phyloP scores from a whole-genome alignment of 1,139 yeast genomes.

The Scheffersomyces quercinus region DNA sequence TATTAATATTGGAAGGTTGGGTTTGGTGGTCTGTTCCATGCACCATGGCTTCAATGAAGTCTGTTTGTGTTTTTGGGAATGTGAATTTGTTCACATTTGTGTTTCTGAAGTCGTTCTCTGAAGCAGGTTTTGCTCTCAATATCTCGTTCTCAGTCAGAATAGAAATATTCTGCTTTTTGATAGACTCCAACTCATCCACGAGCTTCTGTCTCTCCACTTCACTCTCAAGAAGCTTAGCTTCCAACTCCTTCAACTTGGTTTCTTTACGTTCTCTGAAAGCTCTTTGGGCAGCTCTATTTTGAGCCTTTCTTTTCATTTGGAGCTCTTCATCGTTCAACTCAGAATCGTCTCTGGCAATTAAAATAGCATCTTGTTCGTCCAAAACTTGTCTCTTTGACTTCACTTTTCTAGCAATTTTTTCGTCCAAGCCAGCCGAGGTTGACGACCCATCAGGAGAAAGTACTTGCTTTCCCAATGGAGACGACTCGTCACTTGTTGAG shows the following conservation, averaged over 20 bases:
- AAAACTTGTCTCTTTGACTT: slow-evolving; percentile 26
- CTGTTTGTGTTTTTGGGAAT: slow-evolving; percentile 39
- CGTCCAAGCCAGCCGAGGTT: background rate
- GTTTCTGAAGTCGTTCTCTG: slow-evolving; percentile 13
- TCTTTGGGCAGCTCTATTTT: slow-evolving; percentile 86
- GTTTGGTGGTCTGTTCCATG: slow-evolving; percentile 20
- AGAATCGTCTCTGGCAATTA: slow-evolving; percentile 42
- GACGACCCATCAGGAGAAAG: background rate
- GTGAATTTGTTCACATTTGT: slow-evolving; percentile 19
- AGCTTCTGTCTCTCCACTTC: slow-evolving; percentile 60
- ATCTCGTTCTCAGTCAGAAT: slow-evolving; percentile 63
- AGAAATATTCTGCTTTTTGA: slow-evolving; percentile 54
- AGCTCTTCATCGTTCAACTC: slow-evolving; percentile 51
- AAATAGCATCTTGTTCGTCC: slow-evolving; percentile 40
- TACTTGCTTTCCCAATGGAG: background rate
- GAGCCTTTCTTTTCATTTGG: slow-evolving; percentile 66
- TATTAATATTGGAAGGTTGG: slow-evolving; percentile 22
- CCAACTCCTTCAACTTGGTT: slow-evolving; percentile 67
- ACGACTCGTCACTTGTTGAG: background rate
- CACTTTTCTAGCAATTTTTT: slow-evolving; percentile 4
- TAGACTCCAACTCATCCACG: slow-evolving; percentile 52
- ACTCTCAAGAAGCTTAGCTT: slow-evolving; percentile 56
- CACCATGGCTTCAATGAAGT: slow-evolving; percentile 33
- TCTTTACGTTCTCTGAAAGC: slow-evolving; percentile 89
- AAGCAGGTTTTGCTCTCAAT: slow-evolving; percentile 18